These are phyloP conservation scores for Talaromyces sp. DNA, from an alignment of 2,329 filamentous ascomycete genomes.

Conservation along the genomic window DNA sequence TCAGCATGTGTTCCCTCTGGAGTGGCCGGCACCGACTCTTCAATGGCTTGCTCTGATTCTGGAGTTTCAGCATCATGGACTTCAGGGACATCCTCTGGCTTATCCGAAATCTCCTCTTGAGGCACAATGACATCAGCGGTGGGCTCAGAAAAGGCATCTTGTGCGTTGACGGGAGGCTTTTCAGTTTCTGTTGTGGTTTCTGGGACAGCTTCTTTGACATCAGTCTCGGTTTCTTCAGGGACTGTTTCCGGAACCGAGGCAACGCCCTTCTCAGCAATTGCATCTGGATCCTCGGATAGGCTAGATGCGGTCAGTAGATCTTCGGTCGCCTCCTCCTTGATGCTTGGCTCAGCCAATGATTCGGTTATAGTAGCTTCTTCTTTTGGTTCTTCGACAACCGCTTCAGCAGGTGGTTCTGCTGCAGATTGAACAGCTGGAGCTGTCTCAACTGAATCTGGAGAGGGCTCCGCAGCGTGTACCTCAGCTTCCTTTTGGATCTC, in stretches of 20 bases:
- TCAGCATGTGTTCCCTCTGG: not conserved
- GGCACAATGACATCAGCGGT: not conserved
- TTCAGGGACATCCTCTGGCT: not conserved
- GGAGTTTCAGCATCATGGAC: not conserved
- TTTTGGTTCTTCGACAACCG: not conserved
- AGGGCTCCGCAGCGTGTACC: not conserved
- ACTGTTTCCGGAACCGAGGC: conserved; percentile 9
- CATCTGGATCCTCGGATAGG: not conserved
- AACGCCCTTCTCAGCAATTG: not conserved
- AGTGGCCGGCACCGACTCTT: not conserved
- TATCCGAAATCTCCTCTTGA: not conserved
- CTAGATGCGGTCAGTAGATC: not conserved
- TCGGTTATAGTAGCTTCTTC: not conserved
- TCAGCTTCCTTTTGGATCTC: not conserved
- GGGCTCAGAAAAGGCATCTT: not conserved
- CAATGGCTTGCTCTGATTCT: not conserved
- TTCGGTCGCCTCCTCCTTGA: not conserved
- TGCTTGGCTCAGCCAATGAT: not conserved
- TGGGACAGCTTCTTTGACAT: not conserved
- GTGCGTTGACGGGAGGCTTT: not conserved
- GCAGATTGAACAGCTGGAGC: not conserved
- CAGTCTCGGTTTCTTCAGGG: not conserved
- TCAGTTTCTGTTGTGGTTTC: not conserved
- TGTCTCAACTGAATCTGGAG: not conserved
- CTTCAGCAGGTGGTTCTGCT: not conserved